Evolutionary conservation across 1,284 basidiomycete species (phyloP), one percentile per base, ranked within the genome.

Genomic region (Stereum hirsutum): DNA sequence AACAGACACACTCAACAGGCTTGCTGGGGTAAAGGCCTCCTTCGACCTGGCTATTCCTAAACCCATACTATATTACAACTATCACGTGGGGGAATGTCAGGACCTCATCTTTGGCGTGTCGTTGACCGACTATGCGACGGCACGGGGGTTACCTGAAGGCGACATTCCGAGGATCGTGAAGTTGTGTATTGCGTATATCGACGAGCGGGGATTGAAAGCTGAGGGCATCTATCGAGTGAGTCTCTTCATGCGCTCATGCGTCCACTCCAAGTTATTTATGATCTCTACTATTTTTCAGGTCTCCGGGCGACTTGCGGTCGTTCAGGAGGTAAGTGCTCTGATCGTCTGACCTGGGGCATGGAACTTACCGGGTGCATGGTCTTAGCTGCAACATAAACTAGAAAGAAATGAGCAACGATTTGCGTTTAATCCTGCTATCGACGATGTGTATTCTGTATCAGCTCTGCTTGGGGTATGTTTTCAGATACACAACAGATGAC

Each of bases 21-120:
- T 69, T 27, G 60, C 68, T 2, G 63, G 68, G 44, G 78, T 81
- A 47, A 72, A 76, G 7, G 75, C 74, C 40, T 73, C 76, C 24
- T 59, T 88, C 33, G 68, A 75, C 3, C 70, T 71, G 17, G 68
- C 77, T 12, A 78, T 75, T 41, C 86, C 84, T 8, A 76, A 78
- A 44, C 77, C 75, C 19, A 70, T 78, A 21, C 64, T 79, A 52
- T 90, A 92, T 59, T 74, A 86, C 52, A 87, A 92, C 59, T 87
- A 81, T 45, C 74, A 76, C 52, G 87, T 96, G 32, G 96, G 95
- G 19, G 81, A 85, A 57, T 98, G 92, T 55, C 75, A 75, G 42
- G 87, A 90, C 56, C 68, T 99, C 27, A 87, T 98, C 38, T 98
- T 98, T 58, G 95, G 95, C 20, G 84, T 97, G 49, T 83, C 80